Percentiles rank a stretch among this genome's conserved stretches.
These are phyloP conservation scores for Candida palmyrensis DNA, from an alignment of 805 yeast genomes.

Conservation along the genomic window DNA sequence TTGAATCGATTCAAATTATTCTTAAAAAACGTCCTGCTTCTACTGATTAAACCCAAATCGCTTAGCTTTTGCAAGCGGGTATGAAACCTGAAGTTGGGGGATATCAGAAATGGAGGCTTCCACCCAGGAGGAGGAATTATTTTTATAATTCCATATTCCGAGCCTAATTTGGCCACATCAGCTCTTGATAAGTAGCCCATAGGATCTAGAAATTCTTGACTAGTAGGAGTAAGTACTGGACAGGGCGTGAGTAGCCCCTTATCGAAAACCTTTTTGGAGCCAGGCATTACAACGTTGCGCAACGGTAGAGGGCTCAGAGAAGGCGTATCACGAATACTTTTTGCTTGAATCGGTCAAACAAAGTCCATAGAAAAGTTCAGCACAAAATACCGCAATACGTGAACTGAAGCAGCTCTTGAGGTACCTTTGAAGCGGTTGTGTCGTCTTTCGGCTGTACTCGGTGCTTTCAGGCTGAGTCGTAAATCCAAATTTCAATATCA, in stretches of 20 bases:
- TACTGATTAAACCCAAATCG: slow-evolving; percentile 57
- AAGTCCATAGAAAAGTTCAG: not conserved
- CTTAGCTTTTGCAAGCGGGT: slow-evolving; percentile 64
- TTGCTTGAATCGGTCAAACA: not conserved
- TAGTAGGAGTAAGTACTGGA: slow-evolving; percentile 43
- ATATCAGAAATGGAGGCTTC: slow-evolving; percentile 53
- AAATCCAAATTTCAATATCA: no score
- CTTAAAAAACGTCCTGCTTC: slow-evolving; percentile 58
- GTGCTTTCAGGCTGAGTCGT: no score
- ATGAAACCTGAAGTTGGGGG: slow-evolving; percentile 54
- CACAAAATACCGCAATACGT: no score
- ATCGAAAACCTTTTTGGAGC: slow-evolving; percentile 19
- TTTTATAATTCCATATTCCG: slow-evolving; percentile 47
- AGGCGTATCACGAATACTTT: not conserved
- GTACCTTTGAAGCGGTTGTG: no score
- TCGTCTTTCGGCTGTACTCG: no score
- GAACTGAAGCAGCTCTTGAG: no score
- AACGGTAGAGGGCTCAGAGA: not conserved
- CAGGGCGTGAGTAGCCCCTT: slow-evolving; percentile 30
- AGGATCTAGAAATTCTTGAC: slow-evolving; percentile 44
- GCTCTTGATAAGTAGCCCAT: slow-evolving; percentile 42
- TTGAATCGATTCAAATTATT: slow-evolving; percentile 57
- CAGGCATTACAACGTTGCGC: no score
- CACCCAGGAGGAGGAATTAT: slow-evolving; percentile 49
- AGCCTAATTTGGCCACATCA: slow-evolving; percentile 38